Evolutionary conservation across 2,329 filamentous ascomycete species (phyloP), one percentile per base, ranked within the genome.

Genomic region (Apiospora kogelbergensis): DNA sequence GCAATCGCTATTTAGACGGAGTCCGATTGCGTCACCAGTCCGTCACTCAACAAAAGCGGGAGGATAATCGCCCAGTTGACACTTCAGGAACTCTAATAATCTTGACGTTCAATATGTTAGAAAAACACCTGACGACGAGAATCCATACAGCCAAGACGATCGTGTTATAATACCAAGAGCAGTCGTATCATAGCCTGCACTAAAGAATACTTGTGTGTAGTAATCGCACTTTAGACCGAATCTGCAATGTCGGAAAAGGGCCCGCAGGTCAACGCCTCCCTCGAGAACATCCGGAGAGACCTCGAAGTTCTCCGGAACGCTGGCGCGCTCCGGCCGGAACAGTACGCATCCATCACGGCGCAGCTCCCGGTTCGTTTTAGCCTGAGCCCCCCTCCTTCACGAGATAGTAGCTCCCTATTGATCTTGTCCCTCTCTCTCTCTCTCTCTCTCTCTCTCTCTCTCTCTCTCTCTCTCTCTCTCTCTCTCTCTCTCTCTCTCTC

Each of bases 331-430:
- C 63, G 63, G 26, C 42, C 40, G 40, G 63, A 65, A n/a, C 63
- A 65, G 20, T 45, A 42, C 37, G 42, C 40, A 7, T 65, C 63
- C 40, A 65, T 65, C 42, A 65, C 63, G 40, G 63, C 63, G 17
- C 63, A 65, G 63, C 42, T 65, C 40, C 63, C 63, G 40, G 63
- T 65, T 17, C 20, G 37, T 41, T 64, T 64, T n/a, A n/a, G 33
- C 37, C n/a, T n/a, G n/a, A n/a, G n/a, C n/a, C n/a, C n/a, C n/a
- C n/a, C n/a, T n/a, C n/a, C n/a, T n/a, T n/a, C n/a, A n/a, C n/a
- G n/a, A n/a, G n/a, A n/a, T n/a, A n/a, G n/a, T n/a, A n/a, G n/a
- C n/a, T n/a, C n/a, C n/a, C n/a, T n/a, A n/a, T n/a, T n/a, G n/a
- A n/a, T n/a, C n/a, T n/a, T n/a, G n/a, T n/a, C n/a, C n/a, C n/a